Base-by-base conservation (phyloP, 75 land plant genomes). In the Pinus taeda region DNA sequence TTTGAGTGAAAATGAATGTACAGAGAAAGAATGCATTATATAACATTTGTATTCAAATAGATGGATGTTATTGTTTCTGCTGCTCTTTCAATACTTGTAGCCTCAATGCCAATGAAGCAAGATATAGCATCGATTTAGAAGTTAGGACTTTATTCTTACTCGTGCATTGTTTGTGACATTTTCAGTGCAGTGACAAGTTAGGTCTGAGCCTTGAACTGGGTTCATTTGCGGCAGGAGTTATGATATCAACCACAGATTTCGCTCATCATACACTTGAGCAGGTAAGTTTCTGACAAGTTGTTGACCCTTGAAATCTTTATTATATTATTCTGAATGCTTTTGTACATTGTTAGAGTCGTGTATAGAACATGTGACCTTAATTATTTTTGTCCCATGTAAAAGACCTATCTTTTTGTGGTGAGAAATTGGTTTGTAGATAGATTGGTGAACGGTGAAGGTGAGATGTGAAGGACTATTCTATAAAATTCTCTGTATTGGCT, bases 131-230 rank as follows among this genome's bases (percentile, higher is more conserved):
- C 20, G 8, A 56, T 15, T 55, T 17, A 4, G n/a, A 29, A 73
- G 12, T 12, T 73, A 21, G 9, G 13, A 56, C 24, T 55, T 24
- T 73, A 14, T 2, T 55, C 30, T 73, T 59, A 73, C 29, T 36
- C 24, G 18, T 69, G 21, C 11, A 18, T 42, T 69, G 36, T 13
- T 30, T 29, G n/a, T 69, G 72, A 49, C 12, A 73, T 55, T 60
- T 91, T 64, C 97, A 96, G 98, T 88, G 93, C 80, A 97, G 99
- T 82, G 99, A 97, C 70, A 95, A 97, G 79, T 83, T 95, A 74
- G 99, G 99, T 36, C 82, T 97, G 42, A 97, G 99, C 81, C 90
- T 97, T 81, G 99, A 97, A 77, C 82, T 97, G 79, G 99, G 99
- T 74, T 95, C 99, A 13, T 97, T 97, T 86, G 95, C 93, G 55